Percentiles rank a stretch among this genome's conserved stretches.
These are phyloP conservation scores for Phoma sp. DNA, from an alignment of 2,329 filamentous ascomycete species.

Conservation along the genomic window DNA sequence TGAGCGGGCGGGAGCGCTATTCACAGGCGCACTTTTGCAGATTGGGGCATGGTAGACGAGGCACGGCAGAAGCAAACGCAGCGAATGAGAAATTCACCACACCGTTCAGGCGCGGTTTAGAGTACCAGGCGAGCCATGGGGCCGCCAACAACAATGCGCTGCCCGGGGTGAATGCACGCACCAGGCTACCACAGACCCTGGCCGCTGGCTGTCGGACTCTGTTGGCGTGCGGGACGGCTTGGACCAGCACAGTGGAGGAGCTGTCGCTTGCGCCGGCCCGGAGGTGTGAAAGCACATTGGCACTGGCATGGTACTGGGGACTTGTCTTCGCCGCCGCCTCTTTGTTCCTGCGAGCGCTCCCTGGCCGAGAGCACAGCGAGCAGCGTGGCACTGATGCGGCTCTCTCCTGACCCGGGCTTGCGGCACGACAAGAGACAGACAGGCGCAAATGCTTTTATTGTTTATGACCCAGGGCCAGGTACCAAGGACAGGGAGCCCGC, in stretches of 20 bases:
- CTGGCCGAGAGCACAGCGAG: constrained; percentile 1
- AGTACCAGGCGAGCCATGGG: constrained; percentile 43
- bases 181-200: constrained; percentile 41
- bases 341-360: constrained; percentile 1
- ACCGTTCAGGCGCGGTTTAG: constrained; percentile 46
- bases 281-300: constrained; percentile 25
- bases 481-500: constrained; percentile 41
- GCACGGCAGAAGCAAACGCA: constrained; percentile 49
- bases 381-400: constrained; percentile 35
- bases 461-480: constrained; percentile 32
- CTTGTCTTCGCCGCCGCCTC: constrained; percentile 8
- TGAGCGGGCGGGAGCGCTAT: constrained; percentile 47
- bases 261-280: constrained; percentile 48
- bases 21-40: constrained; percentile 46
- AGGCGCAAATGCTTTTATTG: constrained; percentile 36
- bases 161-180: constrained; percentile 43
- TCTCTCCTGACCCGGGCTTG: constrained; percentile 44
- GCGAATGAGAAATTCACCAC: constrained; percentile 48
- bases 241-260: constrained; percentile 47
- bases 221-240: constrained; percentile 51
- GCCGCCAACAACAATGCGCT: constrained; percentile 40
- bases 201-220: constrained; percentile 43
- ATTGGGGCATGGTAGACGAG: constrained; percentile 50
- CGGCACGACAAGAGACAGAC: constrained; percentile 42
- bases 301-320: constrained; percentile 22